Base-by-base conservation (phyloP, 2,329 filamentous ascomycete species). In the Neopestalotiopsis sp. region DNA sequence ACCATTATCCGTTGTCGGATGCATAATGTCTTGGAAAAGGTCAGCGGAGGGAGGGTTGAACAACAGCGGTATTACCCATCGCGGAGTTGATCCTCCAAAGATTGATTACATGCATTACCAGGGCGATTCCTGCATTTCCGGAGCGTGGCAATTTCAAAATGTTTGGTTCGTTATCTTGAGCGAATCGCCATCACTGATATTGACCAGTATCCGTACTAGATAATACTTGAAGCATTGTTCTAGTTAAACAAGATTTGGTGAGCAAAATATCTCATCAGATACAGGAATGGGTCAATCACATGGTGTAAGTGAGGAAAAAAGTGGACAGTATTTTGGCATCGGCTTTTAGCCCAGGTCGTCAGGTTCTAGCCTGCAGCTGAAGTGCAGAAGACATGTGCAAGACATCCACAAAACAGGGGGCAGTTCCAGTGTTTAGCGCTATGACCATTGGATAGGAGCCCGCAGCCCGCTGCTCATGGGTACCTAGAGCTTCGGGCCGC, bases 381-480 rank as follows among this genome's bases (percentile, higher is more conserved):
- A 17, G n/a, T 62, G 32, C 28, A 62, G 28, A 30, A 30, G 17
- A 34, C 24, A 61, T 13, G 32, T 28, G 24, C 24, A 13, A 42
- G 59, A 30, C 59, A 62, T 40, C 59, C 59, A 40, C 59, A n/a
- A 38, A 59, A 38, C 59, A 62, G 59, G 59, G 59, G 34, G 34
- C 20, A 10, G 45, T 52, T 20, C 17, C 17, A 20, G 45, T 52
- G 7, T 12, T 20, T 52, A 52, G 57, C 57, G 57, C 57, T 59
- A 34, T 59, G 57, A 28, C 57, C 57, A 24, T 28, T 28, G 24
- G 20, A 56, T 24, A 17, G 17, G 17, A n/a, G 20, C 17, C 17
- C 49, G 20, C 9, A n/a, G 20, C 17, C 17, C 49, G 20, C 9
- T 10, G 24, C 24, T 28, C 24, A 28, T 5, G 5, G 24, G 57